Evolutionary conservation across 805 yeast genomes (phyloP).

Genomic region (Candida andamanensis): DNA sequence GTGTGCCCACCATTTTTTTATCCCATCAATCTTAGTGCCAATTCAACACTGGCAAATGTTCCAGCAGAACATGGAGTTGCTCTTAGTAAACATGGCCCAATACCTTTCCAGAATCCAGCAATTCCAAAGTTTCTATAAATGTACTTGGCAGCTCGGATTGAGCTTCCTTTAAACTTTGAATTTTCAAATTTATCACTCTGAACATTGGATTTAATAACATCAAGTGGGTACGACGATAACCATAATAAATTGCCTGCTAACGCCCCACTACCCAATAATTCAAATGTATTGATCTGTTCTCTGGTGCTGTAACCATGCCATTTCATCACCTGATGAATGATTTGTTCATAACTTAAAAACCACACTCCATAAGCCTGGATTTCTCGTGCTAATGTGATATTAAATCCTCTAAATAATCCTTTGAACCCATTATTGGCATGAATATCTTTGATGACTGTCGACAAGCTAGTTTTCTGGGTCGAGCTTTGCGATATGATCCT

Average conservation of each 20-base stretch:
- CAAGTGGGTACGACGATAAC: conserved; percentile 52
- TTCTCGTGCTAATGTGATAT: conserved; percentile 53
- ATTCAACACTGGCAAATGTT: conserved; percentile 72
- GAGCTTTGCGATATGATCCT: conserved; percentile 54
- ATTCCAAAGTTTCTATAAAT: conserved; percentile 42
- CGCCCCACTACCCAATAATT: conserved; percentile 55
- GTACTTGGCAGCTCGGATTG: conserved; percentile 28
- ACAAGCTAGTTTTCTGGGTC: conserved; percentile 9
- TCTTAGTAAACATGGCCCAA: conserved; percentile 53
- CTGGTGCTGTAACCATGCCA: conserved; percentile 35
- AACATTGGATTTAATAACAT: conserved; percentile 46
- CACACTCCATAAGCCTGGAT: conserved; percentile 73
- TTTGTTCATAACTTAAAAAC: conserved; percentile 60
- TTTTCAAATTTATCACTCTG: conserved; percentile 51
- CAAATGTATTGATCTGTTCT: conserved; percentile 48
- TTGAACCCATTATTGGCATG: conserved; percentile 37
- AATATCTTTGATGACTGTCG: conserved; percentile 35
- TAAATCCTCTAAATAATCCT: conserved; percentile 53
- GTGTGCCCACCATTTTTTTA: conserved; percentile 14
- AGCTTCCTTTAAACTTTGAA: conserved; percentile 40
- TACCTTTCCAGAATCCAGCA: conserved; percentile 58
- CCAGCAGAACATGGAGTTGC: conserved; percentile 69
- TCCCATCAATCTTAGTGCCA: conserved; percentile 54
- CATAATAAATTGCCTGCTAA: conserved; percentile 65
- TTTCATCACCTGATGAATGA: conserved; percentile 39